phyloP scores from a whole-genome alignment of 768 basidiomycete species.

The Rhodotorula diobovata region DNA sequence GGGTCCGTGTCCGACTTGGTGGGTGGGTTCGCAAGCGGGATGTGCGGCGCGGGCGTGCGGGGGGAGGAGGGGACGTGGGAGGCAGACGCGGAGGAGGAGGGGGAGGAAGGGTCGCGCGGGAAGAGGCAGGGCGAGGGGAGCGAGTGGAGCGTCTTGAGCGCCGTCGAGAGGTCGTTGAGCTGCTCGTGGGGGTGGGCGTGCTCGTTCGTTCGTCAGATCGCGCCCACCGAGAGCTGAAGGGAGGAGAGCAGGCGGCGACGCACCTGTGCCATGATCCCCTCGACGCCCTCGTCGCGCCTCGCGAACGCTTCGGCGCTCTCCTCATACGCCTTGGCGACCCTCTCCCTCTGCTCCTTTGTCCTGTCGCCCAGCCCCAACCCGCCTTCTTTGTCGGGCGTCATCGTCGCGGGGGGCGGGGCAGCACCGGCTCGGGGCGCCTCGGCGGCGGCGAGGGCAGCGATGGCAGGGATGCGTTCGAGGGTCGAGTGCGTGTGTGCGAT shows the following conservation, averaged over 20 bases:
- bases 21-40: background rate
- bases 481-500: background rate
- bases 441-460: background rate
- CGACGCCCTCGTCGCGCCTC: conserved; percentile 16
- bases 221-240: background rate
- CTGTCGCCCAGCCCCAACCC: background rate
- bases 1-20: background rate
- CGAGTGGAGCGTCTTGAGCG: conserved; percentile 30
- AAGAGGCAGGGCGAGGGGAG: conserved; percentile 29
- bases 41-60: background rate
- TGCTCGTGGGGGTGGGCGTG: background rate
- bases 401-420: background rate
- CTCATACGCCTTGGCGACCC: conserved; percentile 17
- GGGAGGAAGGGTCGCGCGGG: background rate
- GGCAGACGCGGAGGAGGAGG: background rate
- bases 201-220: background rate
- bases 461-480: background rate
- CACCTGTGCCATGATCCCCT: conserved; percentile 26
- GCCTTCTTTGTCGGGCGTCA: background rate
- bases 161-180: conserved; percentile 16
- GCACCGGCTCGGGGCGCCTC: background rate
- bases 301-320: conserved; percentile 8
- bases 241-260: background rate
- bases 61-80: background rate
- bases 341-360: conserved; percentile 2